phyloP scores from a whole-genome alignment of 2,329 filamentous ascomycete species.

The Alternaria solani region DNA sequence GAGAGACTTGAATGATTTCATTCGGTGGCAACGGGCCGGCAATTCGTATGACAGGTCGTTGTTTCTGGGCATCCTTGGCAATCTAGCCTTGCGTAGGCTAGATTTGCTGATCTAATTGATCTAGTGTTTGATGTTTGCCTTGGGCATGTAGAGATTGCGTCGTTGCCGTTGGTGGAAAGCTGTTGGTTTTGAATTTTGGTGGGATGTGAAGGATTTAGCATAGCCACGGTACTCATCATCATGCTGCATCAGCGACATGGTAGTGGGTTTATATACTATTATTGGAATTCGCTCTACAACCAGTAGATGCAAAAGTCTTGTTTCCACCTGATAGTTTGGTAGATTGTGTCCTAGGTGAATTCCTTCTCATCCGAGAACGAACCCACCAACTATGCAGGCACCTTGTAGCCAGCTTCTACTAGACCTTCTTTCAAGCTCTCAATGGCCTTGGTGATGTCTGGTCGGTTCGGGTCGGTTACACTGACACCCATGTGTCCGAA shows the following conservation, averaged over 20 bases:
- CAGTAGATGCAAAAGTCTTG: background rate
- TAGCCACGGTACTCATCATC: constrained; percentile 19
- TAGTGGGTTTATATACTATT: constrained; percentile 13
- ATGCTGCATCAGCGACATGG: background rate
- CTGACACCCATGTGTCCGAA: constrained; percentile 99
- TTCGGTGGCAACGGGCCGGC: constrained; percentile 3
- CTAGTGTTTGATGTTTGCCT: background rate
- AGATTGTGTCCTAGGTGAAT: background rate
- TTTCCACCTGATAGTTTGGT: background rate
- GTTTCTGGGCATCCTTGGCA: constrained; percentile 14
- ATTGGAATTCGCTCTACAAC: constrained; percentile 1
- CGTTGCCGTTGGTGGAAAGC: background rate
- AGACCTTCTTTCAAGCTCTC: constrained; percentile 78
- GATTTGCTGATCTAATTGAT: background rate
- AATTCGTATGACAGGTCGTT: constrained; percentile 10
- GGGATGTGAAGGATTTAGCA: constrained; percentile 7
- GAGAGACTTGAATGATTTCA: constrained; percentile 10
- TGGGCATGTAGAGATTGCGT: constrained; percentile 2
- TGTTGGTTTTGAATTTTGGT: background rate
- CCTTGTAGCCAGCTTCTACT: constrained; percentile 73
- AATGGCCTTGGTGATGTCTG: constrained; percentile 85
- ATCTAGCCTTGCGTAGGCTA: constrained; percentile 5
- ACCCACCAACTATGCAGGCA: constrained; percentile 7
- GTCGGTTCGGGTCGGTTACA: constrained; percentile 79
- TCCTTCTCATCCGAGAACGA: background rate